phyloP scores from a whole-genome alignment of 2,329 filamentous ascomycete genomes.

The Fusarium sp. region DNA sequence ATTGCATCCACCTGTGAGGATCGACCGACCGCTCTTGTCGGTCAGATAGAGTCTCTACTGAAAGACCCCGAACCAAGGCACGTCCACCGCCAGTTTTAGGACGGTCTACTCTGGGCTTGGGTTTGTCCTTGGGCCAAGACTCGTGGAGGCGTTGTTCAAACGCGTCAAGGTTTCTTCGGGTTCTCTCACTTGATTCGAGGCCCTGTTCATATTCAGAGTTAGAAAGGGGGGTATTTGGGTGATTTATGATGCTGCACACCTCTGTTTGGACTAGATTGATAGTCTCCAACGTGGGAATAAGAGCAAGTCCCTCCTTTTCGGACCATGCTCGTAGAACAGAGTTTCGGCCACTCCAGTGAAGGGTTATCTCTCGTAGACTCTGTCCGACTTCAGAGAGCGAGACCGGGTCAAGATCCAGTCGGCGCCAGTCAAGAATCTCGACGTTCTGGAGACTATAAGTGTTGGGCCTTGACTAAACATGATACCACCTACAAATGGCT shows the following conservation, averaged over 20 bases:
- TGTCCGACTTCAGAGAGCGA: background rate
- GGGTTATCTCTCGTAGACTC: slow-evolving; percentile 8
- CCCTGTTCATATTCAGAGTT: background rate
- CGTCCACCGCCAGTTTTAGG: background rate
- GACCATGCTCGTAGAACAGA: slow-evolving; percentile 15
- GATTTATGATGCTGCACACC: background rate
- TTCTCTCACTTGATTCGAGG: slow-evolving; percentile 4
- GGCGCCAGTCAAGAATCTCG: slow-evolving; percentile 19
- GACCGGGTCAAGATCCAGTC: slow-evolving; percentile 1
- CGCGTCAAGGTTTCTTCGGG: background rate
- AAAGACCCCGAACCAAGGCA: background rate
- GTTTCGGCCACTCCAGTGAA: slow-evolving; percentile 26
- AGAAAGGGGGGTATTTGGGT: background rate
- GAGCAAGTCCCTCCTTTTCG: slow-evolving; percentile 10
- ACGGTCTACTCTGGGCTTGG: background rate
- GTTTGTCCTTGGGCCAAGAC: background rate
- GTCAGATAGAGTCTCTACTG: background rate
- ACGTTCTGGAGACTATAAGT: background rate
- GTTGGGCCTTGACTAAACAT: too few relatives aligned
- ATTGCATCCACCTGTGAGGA: slow-evolving; percentile 17
- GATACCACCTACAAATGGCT: slow-evolving; percentile 1
- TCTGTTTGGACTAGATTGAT: slow-evolving; percentile 10
- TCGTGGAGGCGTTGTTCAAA: slow-evolving; percentile 3
- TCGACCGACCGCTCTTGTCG: background rate
- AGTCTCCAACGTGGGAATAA: background rate